Base-by-base conservation (phyloP, 352 stramenopile species). In the Thraustotheca clavata region DNA sequence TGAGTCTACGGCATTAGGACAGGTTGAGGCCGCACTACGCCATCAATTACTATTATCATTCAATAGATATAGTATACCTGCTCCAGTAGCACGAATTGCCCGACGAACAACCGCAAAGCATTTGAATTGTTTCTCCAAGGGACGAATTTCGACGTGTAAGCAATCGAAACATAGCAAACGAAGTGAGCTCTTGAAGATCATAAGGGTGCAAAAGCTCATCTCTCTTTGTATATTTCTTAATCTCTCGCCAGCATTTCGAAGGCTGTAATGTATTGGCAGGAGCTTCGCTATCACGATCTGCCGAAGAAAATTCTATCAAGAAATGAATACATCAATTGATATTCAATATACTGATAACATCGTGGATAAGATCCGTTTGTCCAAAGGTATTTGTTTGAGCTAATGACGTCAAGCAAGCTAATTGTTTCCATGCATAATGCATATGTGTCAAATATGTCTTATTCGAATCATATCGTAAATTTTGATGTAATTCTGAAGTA, bases 81-180 rank as follows among this genome's bases (percentile, higher is more conserved):
- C 82, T 91, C 80, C 80, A 91, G 67, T 91, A 91, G 71, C 83
- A 92, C 38, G 57, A 65, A 5, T 67, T 67, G 41, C 82, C 72
- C 55, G 67, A 77, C 1, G 79, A 78, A 62, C 83, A 92, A 48
- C 83, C 80, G 50, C 83, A 67, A 2, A 67, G 47, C 60, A 67
- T 59, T 24, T 67, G 79, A 20, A 88, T 68, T 9, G 76, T 80
- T 27, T 65, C 57, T 20, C 57, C 57, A 16, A 65, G 57, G 22
- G 57, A 65, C 11, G 57, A 52, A 26, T 65, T 43, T 20, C 57
- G 57, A 6, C 57, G 38, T 29, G 57, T 55, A 34, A 65, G 57
- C 11, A 65, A 33, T 7, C 57, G 57, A 49, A 55, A 65, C 74
- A 83, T 73, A 32, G 71, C 68, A 41, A 76, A 75, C 6, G 77